Conservation (phyloP, 345 rosid genomes). For the Moringa oleifera region DNA sequence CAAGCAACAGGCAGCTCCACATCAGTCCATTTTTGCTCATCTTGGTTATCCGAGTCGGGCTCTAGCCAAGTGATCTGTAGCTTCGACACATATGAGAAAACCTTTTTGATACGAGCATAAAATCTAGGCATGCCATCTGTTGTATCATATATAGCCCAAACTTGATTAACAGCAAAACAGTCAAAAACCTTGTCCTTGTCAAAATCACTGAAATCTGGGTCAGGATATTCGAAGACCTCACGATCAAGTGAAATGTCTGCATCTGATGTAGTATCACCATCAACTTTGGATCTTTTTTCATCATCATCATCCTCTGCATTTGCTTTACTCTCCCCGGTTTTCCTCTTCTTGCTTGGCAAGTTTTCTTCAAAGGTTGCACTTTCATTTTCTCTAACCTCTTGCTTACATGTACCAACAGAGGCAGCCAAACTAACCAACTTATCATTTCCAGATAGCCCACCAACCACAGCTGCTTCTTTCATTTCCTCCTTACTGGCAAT, state of each 20-base stretch:
- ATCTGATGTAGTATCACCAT: constrained; percentile 11
- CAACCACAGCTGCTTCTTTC: constrained; percentile 11
- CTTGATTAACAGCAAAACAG: constrained; percentile 59
- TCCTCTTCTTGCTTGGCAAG: constrained; percentile 20
- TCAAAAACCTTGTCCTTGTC: constrained; percentile 35
- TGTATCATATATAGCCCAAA: constrained; percentile 85
- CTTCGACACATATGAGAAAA: constrained; percentile 50
- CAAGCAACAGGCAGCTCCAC: constrained; percentile 55
- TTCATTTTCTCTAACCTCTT: constrained; percentile 22
- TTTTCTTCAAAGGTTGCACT: constrained; percentile 23
- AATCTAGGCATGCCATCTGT: constrained; percentile 77
- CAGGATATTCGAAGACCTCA: constrained; percentile 34
- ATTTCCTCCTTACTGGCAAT: constrained; percentile 15
- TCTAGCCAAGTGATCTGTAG: constrained; percentile 73
- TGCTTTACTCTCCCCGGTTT: constrained; percentile 15
- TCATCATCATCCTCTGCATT: constrained; percentile 24
- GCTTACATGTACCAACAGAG: constrained; percentile 10
- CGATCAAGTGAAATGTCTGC: constrained; percentile 1
- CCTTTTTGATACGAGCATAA: constrained; percentile 61
- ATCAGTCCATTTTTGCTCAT: constrained; percentile 33
- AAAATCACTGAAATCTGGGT: constrained; percentile 70
- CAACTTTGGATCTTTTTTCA: constrained; percentile 16
- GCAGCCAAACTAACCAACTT: constrained; percentile 25
- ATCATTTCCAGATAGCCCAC: constrained; percentile 18
- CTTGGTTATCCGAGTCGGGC: constrained; percentile 31